phyloP scores from a whole-genome alignment of 495 filamentous ascomycete genomes.

The Penicillium riverlandense region DNA sequence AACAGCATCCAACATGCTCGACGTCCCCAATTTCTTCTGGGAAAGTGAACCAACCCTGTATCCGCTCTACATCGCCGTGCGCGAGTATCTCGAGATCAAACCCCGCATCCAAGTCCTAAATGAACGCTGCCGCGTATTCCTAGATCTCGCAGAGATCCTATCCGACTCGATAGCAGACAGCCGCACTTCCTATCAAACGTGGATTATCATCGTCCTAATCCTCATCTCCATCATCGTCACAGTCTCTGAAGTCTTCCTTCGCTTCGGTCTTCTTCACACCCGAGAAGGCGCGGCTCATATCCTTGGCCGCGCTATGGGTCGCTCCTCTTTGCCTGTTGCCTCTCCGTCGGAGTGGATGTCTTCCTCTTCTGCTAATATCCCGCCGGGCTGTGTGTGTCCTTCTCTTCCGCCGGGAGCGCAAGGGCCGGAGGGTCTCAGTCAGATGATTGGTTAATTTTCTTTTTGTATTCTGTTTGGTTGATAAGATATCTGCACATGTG shows the following conservation, averaged over 20 bases:
- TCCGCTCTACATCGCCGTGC: slow-evolving; percentile 87
- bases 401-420: slow-evolving; percentile 7
- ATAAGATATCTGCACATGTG: background rate
- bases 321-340: slow-evolving; percentile 6
- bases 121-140: slow-evolving; percentile 91
- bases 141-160: slow-evolving; percentile 93
- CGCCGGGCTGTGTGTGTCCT: slow-evolving; percentile 20
- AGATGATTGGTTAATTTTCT: background rate
- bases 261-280: slow-evolving; percentile 68
- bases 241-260: slow-evolving; percentile 76
- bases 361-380: slow-evolving; percentile 5
- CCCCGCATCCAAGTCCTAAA: slow-evolving; percentile 91
- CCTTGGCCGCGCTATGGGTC: slow-evolving; percentile 16
- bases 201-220: slow-evolving; percentile 97
- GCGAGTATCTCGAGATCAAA: slow-evolving; percentile 97
- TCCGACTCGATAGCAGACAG: slow-evolving; percentile 87
- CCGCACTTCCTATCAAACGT: slow-evolving; percentile 89
- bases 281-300: slow-evolving; percentile 18
- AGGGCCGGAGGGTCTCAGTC: slow-evolving; percentile 4
- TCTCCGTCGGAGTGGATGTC: slow-evolving; percentile 8
- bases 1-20: slow-evolving; percentile 89
- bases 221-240: slow-evolving; percentile 86
- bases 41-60: slow-evolving; percentile 91
- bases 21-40: slow-evolving; percentile 99
- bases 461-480: background rate